Base-by-base conservation (phyloP, 2,329 filamentous ascomycete species). In the Emmonsiellopsis sp. region DNA sequence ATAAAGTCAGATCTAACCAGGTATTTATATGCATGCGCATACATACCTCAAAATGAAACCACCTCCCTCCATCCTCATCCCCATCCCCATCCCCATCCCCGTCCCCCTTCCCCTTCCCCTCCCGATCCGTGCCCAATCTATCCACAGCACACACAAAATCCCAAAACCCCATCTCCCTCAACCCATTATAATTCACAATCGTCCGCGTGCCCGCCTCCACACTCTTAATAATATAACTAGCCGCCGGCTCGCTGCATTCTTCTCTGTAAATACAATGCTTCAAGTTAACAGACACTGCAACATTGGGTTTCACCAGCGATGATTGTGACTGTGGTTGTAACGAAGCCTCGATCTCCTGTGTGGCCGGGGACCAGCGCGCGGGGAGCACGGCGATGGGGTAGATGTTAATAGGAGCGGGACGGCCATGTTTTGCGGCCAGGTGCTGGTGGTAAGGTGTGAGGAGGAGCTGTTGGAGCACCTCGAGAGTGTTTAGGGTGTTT, bases 401-500 rank as follows among this genome's bases (percentile, higher is more conserved):
- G 8, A 78, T 55, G 1, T 26, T 26, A 26, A 26, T 26, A 26
- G 20, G 20, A 26, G 20, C 3, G 20, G 20, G 20, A 26, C 20
- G 20, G 20, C 20, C 5, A 26, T 26, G 20, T 26, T 26, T 26
- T 26, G 20, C 3, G 61, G 55, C 26, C 61, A 35, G 31, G 45
- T 38, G 43, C 44, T 44, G n/a, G 46, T 7, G n/a, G 20, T 41
- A 16, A 47, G 43, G 13, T 45, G 50, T 6, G 55, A 30, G 11
- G 10, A 82, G 62, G 15, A 87, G 75, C 65, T 89, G 84, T 57
- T 81, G 76, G 30, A 90, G 71, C 7, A 90, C 85, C 64, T 89
- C 79, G 35, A 89, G 77, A 3, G 81, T 80, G 65, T 90, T 90
- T 26, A 83, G 79, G 57, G 83, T 83, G 66, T 90, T 91, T 34